Evolutionary conservation across 2,329 filamentous ascomycete genomes (phyloP).

Genomic region (Alternaria viburni): DNA sequence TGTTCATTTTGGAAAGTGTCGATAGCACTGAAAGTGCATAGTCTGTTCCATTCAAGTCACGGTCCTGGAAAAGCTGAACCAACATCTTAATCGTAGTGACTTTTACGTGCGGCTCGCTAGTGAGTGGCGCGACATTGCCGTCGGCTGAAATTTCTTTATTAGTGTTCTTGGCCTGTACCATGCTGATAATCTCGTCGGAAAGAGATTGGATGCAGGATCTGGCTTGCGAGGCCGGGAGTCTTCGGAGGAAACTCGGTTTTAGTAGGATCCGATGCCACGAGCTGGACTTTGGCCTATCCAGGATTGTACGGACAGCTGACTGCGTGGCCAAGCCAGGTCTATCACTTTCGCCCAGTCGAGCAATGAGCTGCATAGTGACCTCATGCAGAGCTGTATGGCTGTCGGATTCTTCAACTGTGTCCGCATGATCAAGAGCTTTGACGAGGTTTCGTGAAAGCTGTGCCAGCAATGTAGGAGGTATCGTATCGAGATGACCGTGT

Average conservation of each 20-base stretch:
- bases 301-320: slow-evolving; percentile 36
- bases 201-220: slow-evolving; percentile 37
- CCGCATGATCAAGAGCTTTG: slow-evolving; percentile 1
- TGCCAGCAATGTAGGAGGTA: slow-evolving; percentile 29
- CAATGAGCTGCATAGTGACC: slow-evolving; percentile 31
- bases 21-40: slow-evolving; percentile 40
- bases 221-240: slow-evolving; percentile 40
- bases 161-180: slow-evolving; percentile 26
- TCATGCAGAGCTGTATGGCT: slow-evolving; percentile 23
- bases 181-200: slow-evolving; percentile 36
- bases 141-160: not conserved
- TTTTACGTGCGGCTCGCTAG: slow-evolving; percentile 39
- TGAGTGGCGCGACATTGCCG: not conserved
- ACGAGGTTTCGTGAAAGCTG: slow-evolving; percentile 23
- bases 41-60: slow-evolving; percentile 41
- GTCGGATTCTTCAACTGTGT: not conserved
- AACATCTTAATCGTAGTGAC: slow-evolving; percentile 53
- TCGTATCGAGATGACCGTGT: slow-evolving; percentile 7
- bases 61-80: slow-evolving; percentile 45
- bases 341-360: slow-evolving; percentile 36
- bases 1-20: slow-evolving; percentile 33
- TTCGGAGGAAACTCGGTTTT: slow-evolving; percentile 37
- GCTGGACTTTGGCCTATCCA: slow-evolving; percentile 46
- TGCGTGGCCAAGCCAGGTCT: slow-evolving; percentile 37
- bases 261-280: slow-evolving; percentile 53